Evolutionary conservation across 345 rosid genomes (phyloP).

Genomic region (Microthlaspi erraticum): DNA sequence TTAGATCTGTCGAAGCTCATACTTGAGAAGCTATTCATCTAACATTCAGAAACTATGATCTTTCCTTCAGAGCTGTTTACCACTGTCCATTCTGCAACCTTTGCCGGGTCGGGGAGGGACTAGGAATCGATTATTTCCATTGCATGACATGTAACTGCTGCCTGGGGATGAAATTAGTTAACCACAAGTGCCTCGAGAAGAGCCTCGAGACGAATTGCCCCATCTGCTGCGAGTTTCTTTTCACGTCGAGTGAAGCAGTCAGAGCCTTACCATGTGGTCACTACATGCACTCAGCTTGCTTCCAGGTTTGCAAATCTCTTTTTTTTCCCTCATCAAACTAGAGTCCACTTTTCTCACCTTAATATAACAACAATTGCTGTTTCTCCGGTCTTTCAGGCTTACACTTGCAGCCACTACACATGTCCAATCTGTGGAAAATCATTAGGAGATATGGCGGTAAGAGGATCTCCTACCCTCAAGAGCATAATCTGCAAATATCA

Average conservation of each 20-base stretch:
- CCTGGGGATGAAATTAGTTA: conserved; percentile 68
- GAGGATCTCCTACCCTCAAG: conserved; percentile 24
- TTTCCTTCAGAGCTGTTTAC: conserved; percentile 66
- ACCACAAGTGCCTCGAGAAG: conserved; percentile 91
- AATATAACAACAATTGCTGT: conserved; percentile 12
- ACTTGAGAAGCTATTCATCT: conserved; percentile 16
- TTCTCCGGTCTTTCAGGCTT: conserved; percentile 60
- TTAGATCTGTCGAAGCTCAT: not conserved
- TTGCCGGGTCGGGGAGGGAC: conserved; percentile 90
- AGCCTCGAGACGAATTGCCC: conserved; percentile 89
- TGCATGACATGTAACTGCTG: conserved; percentile 98
- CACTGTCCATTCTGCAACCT: conserved; percentile 95
- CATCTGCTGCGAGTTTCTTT: conserved; percentile 84
- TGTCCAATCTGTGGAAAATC: conserved; percentile 96
- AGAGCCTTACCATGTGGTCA: conserved; percentile 95
- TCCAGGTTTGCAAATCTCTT: conserved; percentile 66
- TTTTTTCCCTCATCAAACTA: conserved; percentile 8
- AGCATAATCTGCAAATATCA: conserved; percentile 22
- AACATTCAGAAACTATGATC: conserved; percentile 23
- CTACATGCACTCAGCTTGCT: conserved; percentile 91
- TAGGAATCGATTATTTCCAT: conserved; percentile 86
- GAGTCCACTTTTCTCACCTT: conserved; percentile 12
- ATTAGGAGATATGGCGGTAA: conserved; percentile 95
- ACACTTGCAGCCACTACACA: conserved; percentile 91
- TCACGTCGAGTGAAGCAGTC: conserved; percentile 82